Conservation (phyloP, 257 asterid species). For the Solanum appendiculatum region DNA sequence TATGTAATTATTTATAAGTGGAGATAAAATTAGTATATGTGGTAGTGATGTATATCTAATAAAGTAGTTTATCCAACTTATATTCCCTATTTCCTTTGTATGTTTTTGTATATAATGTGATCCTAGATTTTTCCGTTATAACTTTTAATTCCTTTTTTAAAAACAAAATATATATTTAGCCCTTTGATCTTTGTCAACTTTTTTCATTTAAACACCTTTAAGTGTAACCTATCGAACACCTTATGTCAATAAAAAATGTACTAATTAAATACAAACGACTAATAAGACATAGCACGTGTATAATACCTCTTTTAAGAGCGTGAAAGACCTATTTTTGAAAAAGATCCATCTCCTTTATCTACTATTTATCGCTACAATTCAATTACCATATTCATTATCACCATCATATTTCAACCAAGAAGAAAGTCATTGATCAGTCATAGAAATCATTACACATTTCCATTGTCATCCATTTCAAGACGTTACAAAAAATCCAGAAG, state of each 20-base stretch:
- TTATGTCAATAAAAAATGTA: background rate
- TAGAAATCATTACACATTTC: background rate
- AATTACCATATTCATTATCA: background rate
- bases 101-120: background rate
- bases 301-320: rapidly evolving
- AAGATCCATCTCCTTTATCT: background rate
- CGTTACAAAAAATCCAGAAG: background rate
- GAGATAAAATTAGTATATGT: too few species aligned
- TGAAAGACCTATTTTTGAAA: background rate
- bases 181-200: background rate
- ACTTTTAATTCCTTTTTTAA: background rate
- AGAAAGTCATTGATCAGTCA: background rate
- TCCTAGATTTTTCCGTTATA: background rate
- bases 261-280: background rate
- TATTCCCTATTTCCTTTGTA: background rate
- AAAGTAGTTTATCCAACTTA: too few species aligned
- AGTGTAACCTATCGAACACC: background rate
- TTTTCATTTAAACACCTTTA: background rate
- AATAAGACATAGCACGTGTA: background rate
- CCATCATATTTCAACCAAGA: background rate
- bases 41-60: too few species aligned
- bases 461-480: background rate
- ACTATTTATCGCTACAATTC: background rate
- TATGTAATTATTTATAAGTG: too few species aligned
- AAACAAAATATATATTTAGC: background rate